A percentile compares a stretch with the other conserved stretches of the same genome.
Conservation (phyloP, 1,284 basidiomycete genomes). For the Vanrija humicola region DNA sequence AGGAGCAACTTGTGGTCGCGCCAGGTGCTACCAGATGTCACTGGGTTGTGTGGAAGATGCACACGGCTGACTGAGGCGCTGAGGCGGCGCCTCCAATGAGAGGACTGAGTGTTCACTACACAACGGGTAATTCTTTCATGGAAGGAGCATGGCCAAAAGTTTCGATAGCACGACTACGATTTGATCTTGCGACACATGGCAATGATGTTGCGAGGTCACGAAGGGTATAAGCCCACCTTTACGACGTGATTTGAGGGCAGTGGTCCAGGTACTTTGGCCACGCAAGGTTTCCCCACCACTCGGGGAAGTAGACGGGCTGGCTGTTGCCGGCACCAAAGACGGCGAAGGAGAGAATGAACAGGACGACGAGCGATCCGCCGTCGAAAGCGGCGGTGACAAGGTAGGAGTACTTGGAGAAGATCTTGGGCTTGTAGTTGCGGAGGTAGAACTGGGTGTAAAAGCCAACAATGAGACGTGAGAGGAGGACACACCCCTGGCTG, state of each 20-base stretch:
- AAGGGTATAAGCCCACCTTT: too few species aligned
- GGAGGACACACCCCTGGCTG: slow-evolving; percentile 21
- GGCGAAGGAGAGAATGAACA: slow-evolving; percentile 48
- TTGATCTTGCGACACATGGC: too few species aligned
- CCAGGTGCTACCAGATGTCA: too few species aligned
- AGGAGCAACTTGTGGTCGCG: too few species aligned
- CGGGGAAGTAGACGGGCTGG: slow-evolving; percentile 16
- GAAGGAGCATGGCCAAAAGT: too few species aligned
- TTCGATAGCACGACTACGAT: too few species aligned
- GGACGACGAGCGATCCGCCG: slow-evolving; percentile 46
- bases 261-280: slow-evolving; percentile 15
- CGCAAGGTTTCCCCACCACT: slow-evolving; percentile 25
- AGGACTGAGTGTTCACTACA: too few species aligned
- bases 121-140: too few species aligned
- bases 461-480: slow-evolving; percentile 21
- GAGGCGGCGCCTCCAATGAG: too few species aligned
- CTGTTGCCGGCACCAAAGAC: slow-evolving; percentile 23
- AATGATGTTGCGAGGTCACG: too few species aligned
- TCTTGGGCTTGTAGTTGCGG: slow-evolving; percentile 16
- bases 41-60: too few species aligned
- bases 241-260: slow-evolving; percentile 8
- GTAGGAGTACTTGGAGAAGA: slow-evolving; percentile 21
- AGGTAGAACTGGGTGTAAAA: slow-evolving; percentile 25
- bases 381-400: slow-evolving; percentile 41
- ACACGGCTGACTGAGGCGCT: too few species aligned